Evolutionary conservation across 192 early-diverging fungal species (phyloP).

Genomic region (Gaertneriomyces sp.): DNA sequence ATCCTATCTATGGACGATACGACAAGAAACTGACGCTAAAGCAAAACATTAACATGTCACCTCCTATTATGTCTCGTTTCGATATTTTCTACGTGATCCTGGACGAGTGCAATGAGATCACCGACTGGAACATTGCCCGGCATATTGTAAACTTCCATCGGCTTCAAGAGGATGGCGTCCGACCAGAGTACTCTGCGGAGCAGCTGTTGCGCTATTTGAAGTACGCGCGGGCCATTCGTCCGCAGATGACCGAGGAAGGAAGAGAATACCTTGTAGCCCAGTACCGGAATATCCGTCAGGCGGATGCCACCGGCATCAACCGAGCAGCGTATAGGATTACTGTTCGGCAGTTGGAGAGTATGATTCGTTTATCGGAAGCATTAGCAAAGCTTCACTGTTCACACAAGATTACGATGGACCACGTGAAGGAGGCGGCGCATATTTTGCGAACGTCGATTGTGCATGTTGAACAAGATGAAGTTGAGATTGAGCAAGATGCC

Average conservation of each 20-base stretch:
- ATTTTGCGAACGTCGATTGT: slow-evolving; percentile 89
- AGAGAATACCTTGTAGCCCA: slow-evolving; percentile 71
- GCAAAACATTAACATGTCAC: slow-evolving; percentile 95
- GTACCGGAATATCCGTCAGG: slow-evolving; percentile 84
- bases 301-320: slow-evolving; percentile 68
- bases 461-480: slow-evolving; percentile 35
- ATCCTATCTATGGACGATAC: slow-evolving; percentile 92
- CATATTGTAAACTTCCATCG: slow-evolving; percentile 90
- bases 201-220: slow-evolving; percentile 80
- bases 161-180: slow-evolving; percentile 51
- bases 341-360: slow-evolving; percentile 92
- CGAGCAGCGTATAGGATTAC: slow-evolving; percentile 84
- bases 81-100: slow-evolving; percentile 97
- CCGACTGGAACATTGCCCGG: slow-evolving; percentile 85
- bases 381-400: slow-evolving; percentile 78
- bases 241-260: slow-evolving; percentile 73
- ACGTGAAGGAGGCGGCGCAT: slow-evolving; percentile 80
- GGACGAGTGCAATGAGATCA: slow-evolving; percentile 85
- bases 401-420: slow-evolving; percentile 56
- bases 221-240: slow-evolving; percentile 85
- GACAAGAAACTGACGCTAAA: slow-evolving; percentile 90
- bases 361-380: slow-evolving; percentile 94
- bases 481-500: slow-evolving; percentile 58
- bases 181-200: slow-evolving; percentile 70
- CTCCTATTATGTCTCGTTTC: slow-evolving; percentile 98